Conservation (phyloP, 352 stramenopile species). For the Phytophthora crassamura region DNA sequence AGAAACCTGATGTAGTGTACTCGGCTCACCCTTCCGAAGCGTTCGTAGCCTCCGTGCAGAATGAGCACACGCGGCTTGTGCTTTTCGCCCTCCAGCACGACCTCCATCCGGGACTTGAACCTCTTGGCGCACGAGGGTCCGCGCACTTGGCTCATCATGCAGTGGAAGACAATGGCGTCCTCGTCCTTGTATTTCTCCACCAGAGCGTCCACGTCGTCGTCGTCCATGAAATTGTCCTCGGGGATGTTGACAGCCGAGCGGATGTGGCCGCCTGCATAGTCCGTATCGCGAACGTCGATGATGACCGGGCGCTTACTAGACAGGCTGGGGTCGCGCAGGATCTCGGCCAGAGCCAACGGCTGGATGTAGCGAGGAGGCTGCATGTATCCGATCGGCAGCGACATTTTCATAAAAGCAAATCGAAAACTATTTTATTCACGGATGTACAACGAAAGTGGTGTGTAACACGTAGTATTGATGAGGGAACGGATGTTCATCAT, state of each 20-base stretch:
- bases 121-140: conserved; percentile 81
- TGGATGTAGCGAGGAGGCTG: conserved; percentile 53
- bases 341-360: conserved; percentile 59
- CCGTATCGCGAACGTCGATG: conserved; percentile 81
- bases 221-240: conserved; percentile 81
- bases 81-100: conserved; percentile 52
- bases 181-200: conserved; percentile 71
- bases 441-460: conserved; percentile 1
- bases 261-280: conserved; percentile 76
- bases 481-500: too few species aligned
- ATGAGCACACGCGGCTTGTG: conserved; percentile 68
- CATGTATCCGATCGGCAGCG: conserved; percentile 42
- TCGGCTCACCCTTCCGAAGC: conserved; percentile 57
- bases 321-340: conserved; percentile 43
- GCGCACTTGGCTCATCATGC: conserved; percentile 89
- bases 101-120: conserved; percentile 69
- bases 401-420: conserved; percentile 23
- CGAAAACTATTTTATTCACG: neutral
- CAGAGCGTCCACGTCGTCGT: conserved; percentile 82
- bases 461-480: neutral
- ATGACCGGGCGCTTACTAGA: conserved; percentile 48
- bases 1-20: neutral
- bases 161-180: conserved; percentile 84
- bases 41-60: conserved; percentile 75
- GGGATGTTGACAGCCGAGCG: conserved; percentile 79